Evolutionary conservation across 148 eudicot species (phyloP).

Genomic region (Chenopodium album): DNA sequence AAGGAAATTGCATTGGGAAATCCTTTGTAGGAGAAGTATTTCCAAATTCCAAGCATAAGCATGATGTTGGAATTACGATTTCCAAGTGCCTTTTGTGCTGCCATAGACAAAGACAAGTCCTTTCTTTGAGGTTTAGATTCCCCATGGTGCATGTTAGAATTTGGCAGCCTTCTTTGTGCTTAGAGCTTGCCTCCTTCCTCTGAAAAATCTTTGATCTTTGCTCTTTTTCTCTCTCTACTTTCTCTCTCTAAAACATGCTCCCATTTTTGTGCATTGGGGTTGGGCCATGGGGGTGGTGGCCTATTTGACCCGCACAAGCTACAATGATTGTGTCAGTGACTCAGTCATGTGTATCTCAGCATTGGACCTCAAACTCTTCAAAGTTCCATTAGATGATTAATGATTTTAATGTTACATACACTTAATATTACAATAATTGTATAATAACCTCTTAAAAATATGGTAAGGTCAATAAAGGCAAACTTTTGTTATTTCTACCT

Average conservation of each 20-base stretch:
- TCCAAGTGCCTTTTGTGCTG: conserved; percentile 29
- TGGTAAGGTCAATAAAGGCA: conserved; percentile 3
- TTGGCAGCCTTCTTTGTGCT: conserved; percentile 26
- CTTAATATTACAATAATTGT: no score
- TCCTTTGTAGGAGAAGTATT: background rate
- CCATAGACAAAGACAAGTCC: conserved; percentile 45
- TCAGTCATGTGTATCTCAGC: conserved; percentile 26
- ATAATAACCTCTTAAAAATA: background rate
- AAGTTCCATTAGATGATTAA: conserved; percentile 32
- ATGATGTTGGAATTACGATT: conserved; percentile 22
- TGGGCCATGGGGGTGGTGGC: conserved; percentile 23
- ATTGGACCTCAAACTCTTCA: conserved; percentile 39
- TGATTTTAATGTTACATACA: background rate
- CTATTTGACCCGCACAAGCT: conserved; percentile 41
- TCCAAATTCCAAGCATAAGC: conserved; percentile 27
- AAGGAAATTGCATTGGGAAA: conserved; percentile 6
- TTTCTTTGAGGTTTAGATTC: conserved; percentile 41
- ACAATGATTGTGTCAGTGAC: conserved; percentile 36
- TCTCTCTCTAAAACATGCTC: conserved; percentile 32
- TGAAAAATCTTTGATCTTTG: background rate
- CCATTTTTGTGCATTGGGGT: conserved; percentile 31
- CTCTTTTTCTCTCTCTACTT: background rate
- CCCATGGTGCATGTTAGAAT: conserved; percentile 41
- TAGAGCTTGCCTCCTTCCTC: conserved; percentile 25
- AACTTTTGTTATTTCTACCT: no score